A percentile compares a stretch with the other conserved stretches of the same genome.
phyloP scores from a whole-genome alignment of 345 rosid genomes.

The Aquilaria sinensis region DNA sequence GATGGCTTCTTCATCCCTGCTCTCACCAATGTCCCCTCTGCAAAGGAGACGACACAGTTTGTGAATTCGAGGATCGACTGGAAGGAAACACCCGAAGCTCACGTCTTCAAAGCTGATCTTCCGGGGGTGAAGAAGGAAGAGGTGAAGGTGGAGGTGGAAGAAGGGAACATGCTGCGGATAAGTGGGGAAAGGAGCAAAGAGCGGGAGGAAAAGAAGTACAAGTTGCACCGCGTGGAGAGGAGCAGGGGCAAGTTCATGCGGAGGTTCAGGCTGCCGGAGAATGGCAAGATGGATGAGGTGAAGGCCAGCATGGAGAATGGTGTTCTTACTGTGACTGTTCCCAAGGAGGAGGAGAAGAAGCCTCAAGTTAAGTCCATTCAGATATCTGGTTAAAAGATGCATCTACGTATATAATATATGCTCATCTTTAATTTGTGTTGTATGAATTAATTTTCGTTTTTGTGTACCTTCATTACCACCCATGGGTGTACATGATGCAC shows the following conservation, averaged over 20 bases:
- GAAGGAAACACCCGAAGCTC: conserved; percentile 40
- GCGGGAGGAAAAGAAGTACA: conserved; percentile 32
- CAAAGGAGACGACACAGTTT: conserved; percentile 23
- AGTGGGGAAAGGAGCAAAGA: conserved; percentile 33
- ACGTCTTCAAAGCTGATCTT: conserved; percentile 34
- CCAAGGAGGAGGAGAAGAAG: conserved; percentile 27
- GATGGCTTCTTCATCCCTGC: conserved; percentile 14
- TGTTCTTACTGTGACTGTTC: conserved; percentile 29
- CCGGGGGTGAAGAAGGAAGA: conserved; percentile 39
- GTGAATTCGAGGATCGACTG: conserved; percentile 33
- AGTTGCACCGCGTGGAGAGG: conserved; percentile 37
- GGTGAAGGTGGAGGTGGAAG: conserved; percentile 37
- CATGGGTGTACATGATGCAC: too few relatives aligned
- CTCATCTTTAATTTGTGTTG: too few relatives aligned
- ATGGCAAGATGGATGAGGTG: conserved; percentile 25
- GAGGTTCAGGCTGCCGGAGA: conserved; percentile 39
- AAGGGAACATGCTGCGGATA: conserved; percentile 28
- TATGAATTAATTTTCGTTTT: too few relatives aligned
- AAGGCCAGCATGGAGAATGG: conserved; percentile 42
- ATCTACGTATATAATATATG: too few relatives aligned
- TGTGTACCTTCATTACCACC: too few relatives aligned
- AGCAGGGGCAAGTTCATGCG: conserved; percentile 34
- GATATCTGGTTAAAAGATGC: conserved; percentile 27
- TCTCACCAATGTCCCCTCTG: conserved; percentile 5
- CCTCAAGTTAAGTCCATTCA: conserved; percentile 41